These are phyloP conservation scores for Umbelopsis sp. DNA, from an alignment of 371 early-diverging fungal species.

Conservation along the genomic window DNA sequence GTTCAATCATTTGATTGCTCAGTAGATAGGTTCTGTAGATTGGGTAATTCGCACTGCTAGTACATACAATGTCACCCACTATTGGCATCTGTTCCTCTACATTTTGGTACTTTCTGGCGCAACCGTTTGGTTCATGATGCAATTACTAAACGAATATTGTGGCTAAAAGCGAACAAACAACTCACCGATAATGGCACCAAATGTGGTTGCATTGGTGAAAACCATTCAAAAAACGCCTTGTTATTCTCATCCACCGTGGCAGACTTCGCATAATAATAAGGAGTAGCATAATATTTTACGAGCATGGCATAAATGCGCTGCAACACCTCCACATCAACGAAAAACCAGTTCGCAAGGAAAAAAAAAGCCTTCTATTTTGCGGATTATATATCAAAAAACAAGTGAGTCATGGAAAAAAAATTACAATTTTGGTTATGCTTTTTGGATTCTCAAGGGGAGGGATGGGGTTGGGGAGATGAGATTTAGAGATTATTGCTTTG, in stretches of 20 bases:
- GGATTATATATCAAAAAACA: slow-evolving; percentile 3
- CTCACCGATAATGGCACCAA: not conserved
- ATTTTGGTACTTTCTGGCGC: no score
- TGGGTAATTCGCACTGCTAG: no score
- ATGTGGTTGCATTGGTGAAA: no score
- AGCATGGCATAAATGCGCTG: not conserved
- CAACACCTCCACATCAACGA: not conserved
- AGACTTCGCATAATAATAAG: no score
- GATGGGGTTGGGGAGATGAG: not conserved
- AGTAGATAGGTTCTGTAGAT: not conserved
- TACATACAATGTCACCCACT: no score
- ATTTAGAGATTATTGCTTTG: slow-evolving; percentile 1
- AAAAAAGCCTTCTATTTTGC: not conserved
- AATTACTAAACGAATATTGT: no score
- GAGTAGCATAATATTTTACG: no score
- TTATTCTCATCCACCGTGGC: no score
- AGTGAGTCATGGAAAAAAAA: not conserved
- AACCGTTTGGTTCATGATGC: no score
- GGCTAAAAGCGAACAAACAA: not conserved
- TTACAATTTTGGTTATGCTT: slow-evolving; percentile 4
- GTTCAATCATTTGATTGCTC: not conserved
- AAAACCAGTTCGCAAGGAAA: not conserved
- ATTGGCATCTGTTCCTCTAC: no score
- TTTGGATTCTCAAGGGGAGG: not conserved
- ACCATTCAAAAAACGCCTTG: no score